A percentile compares a stretch with the other conserved stretches of the same genome.
Evolutionary conservation across 768 basidiomycete species (phyloP).

Genomic region (Cubamyces sp.): DNA sequence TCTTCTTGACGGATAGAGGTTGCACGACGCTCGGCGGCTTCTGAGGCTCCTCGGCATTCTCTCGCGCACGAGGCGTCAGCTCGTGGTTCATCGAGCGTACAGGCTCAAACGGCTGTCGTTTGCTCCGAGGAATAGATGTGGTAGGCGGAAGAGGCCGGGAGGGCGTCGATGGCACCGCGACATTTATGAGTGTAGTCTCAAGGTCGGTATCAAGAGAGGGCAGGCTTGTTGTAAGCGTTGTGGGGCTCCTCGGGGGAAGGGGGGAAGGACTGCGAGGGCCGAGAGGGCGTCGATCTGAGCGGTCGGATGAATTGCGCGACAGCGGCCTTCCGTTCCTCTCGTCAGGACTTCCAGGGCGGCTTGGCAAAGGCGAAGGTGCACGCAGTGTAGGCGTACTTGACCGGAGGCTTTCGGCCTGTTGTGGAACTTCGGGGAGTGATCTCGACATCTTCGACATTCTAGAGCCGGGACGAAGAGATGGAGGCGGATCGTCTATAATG

Average conservation of each 20-base stretch:
- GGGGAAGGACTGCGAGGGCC: slow-evolving; percentile 82
- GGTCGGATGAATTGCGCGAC: slow-evolving; percentile 55
- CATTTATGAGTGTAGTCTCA: slow-evolving; percentile 42
- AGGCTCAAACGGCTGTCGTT: slow-evolving; percentile 66
- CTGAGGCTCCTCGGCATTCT: slow-evolving; percentile 36
- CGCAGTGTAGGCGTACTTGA: slow-evolving; percentile 52
- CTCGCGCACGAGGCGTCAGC: slow-evolving; percentile 46
- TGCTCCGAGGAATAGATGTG: slow-evolving; percentile 68
- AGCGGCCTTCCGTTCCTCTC: slow-evolving; percentile 45
- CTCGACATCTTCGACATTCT: slow-evolving; percentile 44
- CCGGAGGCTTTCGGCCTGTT: slow-evolving; percentile 41
- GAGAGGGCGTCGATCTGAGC: slow-evolving; percentile 61
- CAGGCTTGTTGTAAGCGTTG: slow-evolving; percentile 31
- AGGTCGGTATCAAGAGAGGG: slow-evolving; percentile 48
- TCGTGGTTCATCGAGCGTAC: slow-evolving; percentile 50
- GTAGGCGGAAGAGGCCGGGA: slow-evolving; percentile 34
- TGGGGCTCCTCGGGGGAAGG: slow-evolving; percentile 50
- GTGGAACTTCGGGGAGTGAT: slow-evolving; percentile 37
- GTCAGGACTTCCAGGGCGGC: slow-evolving; percentile 8
- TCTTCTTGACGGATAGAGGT: slow-evolving; percentile 87
- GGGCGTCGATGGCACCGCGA: slow-evolving; percentile 25
- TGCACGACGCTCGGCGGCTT: slow-evolving; percentile 55
- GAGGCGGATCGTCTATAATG: slow-evolving; percentile 61
- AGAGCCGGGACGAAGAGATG: slow-evolving; percentile 56
- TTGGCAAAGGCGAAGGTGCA: slow-evolving; percentile 16